phyloP scores from a whole-genome alignment of 495 filamentous ascomycete genomes.

The Staphylotrichum longicolle region DNA sequence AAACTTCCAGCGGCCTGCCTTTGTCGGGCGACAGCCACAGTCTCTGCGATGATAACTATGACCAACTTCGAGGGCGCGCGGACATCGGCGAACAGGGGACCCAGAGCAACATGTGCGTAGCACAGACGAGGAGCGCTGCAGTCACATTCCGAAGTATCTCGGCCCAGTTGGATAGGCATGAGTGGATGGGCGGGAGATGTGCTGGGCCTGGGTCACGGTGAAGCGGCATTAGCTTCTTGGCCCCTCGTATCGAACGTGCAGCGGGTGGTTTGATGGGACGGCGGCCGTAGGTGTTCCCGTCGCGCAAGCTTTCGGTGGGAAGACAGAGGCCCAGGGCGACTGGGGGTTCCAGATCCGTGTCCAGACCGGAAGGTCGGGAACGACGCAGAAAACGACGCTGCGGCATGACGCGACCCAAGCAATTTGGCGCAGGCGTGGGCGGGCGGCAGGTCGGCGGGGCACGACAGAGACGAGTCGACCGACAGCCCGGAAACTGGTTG shows the following conservation, averaged over 20 bases:
- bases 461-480: constrained; percentile 29
- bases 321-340: constrained; percentile 10
- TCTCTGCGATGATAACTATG: not conserved
- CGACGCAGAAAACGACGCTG: constrained; percentile 16
- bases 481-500: constrained; percentile 27
- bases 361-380: constrained; percentile 34
- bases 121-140: not conserved
- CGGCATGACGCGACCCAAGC: constrained; percentile 6
- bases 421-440: constrained; percentile 2
- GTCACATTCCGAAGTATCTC: not conserved
- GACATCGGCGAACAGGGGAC: not conserved
- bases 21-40: too few relatives aligned
- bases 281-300: constrained; percentile 4
- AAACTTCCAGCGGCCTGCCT: too few relatives aligned
- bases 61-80: not conserved
- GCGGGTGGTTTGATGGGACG: constrained; percentile 9
- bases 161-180: constrained; percentile 2
- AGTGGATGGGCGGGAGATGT: constrained; percentile 3
- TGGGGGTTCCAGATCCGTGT: constrained; percentile 8
- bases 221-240: constrained; percentile 19
- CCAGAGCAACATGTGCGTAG: not conserved
- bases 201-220: not conserved
- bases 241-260: constrained; percentile 19
- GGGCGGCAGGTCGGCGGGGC: constrained; percentile 13
- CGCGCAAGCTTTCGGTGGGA: not conserved